phyloP scores from a whole-genome alignment of 73 alveolate species.

The Stentor roeselii region DNA sequence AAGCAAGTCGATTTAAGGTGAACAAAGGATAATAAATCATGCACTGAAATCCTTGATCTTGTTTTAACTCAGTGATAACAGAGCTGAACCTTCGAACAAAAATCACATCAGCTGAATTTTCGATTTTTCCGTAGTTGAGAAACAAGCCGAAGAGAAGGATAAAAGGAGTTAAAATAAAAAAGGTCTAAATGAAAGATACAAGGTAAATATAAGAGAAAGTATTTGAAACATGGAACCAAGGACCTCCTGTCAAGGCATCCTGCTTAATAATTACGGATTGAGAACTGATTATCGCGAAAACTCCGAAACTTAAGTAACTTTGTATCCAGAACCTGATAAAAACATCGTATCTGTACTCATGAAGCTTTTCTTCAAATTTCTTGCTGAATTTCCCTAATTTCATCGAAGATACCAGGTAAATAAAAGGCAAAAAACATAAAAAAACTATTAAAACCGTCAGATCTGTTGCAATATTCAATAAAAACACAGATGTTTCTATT shows the following conservation, averaged over 20 bases:
- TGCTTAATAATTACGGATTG: neutral
- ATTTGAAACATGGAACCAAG: neutral
- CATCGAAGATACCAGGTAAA: neutral
- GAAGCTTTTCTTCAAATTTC: neutral
- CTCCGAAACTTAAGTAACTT: too few relatives aligned
- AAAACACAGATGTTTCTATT: neutral
- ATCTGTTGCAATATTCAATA: neutral
- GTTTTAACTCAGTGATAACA: neutral
- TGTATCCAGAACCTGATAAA: neutral
- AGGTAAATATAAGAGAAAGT: neutral
- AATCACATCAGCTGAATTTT: neutral
- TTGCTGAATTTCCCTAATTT: neutral
- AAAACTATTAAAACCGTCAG: neutral
- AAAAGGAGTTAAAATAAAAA: neutral
- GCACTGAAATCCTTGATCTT: neutral
- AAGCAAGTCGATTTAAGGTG: neutral
- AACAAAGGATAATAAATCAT: neutral
- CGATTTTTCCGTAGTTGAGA: neutral
- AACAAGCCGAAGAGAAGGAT: neutral
- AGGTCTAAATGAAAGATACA: neutral
- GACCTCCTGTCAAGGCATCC: neutral
- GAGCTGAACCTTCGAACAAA: neutral
- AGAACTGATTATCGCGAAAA: too few relatives aligned
- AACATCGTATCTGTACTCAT: neutral
- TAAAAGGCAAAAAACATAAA: neutral